Conservation (phyloP, 306 rosid species). For the Luffa aegyptiaca region DNA sequence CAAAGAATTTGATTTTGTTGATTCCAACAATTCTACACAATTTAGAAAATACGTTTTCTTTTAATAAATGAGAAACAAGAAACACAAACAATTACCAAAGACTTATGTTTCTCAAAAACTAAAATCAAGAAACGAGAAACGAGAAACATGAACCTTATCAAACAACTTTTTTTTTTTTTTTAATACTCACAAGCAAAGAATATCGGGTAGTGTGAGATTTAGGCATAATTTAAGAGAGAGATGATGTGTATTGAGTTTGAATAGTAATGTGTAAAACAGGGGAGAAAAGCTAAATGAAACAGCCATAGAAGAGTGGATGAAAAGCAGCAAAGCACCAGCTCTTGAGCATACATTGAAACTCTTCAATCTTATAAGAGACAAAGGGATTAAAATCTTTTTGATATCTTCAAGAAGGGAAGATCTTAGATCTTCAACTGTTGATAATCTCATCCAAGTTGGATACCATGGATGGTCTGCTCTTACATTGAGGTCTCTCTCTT, state of each 20-base stretch:
- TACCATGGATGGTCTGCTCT: slow-evolving; percentile 60
- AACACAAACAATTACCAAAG: no score
- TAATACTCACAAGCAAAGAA: no score
- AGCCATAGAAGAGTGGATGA: slow-evolving; percentile 49
- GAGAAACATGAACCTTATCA: no score
- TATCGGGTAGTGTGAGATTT: neutral
- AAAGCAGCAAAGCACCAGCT: slow-evolving; percentile 41
- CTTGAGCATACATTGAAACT: slow-evolving; percentile 38
- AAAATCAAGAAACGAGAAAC: no score
- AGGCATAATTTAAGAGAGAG: neutral
- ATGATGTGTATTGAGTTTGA: neutral
- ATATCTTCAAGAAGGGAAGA: slow-evolving; percentile 47
- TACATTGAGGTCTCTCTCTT: slow-evolving; percentile 23
- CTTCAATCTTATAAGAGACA: slow-evolving; percentile 43
- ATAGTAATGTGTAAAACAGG: slow-evolving; percentile 10
- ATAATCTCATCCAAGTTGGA: slow-evolving; percentile 48
- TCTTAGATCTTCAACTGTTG: slow-evolving; percentile 43
- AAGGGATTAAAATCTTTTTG: slow-evolving; percentile 37
- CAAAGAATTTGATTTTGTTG: no score
- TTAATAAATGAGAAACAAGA: no score
- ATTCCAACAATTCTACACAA: no score
- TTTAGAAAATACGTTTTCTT: no score
- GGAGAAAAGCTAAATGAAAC: slow-evolving; percentile 38
- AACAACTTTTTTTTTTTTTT: no score
- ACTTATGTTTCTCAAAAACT: no score